Conservation (phyloP, 768 basidiomycete species). For the Pulveroboletus sp. region DNA sequence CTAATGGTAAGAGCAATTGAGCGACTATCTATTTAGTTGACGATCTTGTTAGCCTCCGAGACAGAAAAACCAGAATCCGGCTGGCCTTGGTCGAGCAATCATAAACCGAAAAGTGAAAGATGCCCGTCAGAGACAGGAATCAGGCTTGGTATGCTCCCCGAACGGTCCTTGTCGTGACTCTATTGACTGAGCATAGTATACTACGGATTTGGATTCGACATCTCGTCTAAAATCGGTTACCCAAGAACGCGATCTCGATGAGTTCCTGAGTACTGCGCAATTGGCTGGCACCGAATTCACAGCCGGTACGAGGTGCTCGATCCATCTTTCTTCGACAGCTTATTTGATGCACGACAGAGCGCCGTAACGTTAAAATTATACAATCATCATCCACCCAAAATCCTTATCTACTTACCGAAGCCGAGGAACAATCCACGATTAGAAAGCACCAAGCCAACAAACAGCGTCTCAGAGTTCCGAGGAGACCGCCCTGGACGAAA, state of each 20-base stretch:
- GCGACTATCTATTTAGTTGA: background rate
- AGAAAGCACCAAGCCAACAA: conserved; percentile 73
- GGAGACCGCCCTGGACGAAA: conserved; percentile 88
- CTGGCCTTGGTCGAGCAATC: conserved; percentile 91
- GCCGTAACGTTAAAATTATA: conserved; percentile 78
- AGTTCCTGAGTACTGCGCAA: conserved; percentile 93
- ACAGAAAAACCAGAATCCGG: conserved; percentile 60
- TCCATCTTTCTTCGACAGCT: background rate
- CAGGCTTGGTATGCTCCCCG: conserved; percentile 57
- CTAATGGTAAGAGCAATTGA: conserved; percentile 19
- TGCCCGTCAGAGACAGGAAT: conserved; percentile 33
- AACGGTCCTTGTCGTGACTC: background rate
- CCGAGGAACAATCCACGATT: conserved; percentile 77
- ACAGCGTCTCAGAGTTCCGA: conserved; percentile 77
- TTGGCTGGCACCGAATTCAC: conserved; percentile 95
- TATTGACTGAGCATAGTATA: conserved; percentile 43
- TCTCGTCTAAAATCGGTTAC: conserved; percentile 86
- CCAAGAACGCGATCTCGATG: conserved; percentile 93
- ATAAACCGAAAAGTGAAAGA: conserved; percentile 77
- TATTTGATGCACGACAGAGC: conserved; percentile 43
- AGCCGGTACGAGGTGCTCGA: conserved; percentile 59
- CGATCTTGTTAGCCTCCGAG: conserved; percentile 47
- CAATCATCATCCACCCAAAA: conserved; percentile 62
- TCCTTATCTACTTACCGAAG: conserved; percentile 79
- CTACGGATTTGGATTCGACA: conserved; percentile 67